Evolutionary conservation across 305 asterid genomes (phyloP).

Genomic region (Solanum hybrid): DNA sequence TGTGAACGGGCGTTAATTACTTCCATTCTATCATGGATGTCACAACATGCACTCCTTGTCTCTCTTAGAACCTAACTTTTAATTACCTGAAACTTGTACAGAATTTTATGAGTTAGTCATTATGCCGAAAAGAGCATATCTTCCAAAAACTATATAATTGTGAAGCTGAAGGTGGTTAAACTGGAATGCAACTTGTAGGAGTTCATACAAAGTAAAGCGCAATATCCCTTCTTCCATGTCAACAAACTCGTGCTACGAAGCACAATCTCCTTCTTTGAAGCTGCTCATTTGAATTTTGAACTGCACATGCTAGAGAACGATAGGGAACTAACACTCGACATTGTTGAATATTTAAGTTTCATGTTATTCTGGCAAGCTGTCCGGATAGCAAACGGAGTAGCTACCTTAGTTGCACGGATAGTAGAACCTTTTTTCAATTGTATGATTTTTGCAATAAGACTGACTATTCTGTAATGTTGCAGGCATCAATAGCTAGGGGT

Average conservation of each 20-base stretch:
- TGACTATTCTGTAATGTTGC: constrained; percentile 4
- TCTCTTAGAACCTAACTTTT: background rate
- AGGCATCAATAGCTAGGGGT: constrained; percentile 68
- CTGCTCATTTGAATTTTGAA: no score
- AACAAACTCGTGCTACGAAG: no score
- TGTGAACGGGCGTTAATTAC: background rate
- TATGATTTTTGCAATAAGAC: background rate
- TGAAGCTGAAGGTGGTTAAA: no score
- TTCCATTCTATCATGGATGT: background rate
- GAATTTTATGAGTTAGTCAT: background rate
- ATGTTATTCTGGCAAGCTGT: background rate
- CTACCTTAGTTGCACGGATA: background rate
- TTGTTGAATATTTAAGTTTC: background rate
- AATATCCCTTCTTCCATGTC: background rate
- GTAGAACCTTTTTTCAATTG: background rate
- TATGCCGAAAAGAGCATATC: background rate
- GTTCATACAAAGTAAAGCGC: background rate
- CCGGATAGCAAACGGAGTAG: background rate
- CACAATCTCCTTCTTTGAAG: background rate
- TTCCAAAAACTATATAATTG: background rate
- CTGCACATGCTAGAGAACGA: background rate
- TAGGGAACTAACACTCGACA: background rate
- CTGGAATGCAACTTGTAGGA: background rate
- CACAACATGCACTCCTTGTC: background rate
- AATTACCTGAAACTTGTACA: background rate